Evolutionary conservation across 2,329 filamentous ascomycete species (phyloP).

Genomic region (Parastagonospora avenae): DNA sequence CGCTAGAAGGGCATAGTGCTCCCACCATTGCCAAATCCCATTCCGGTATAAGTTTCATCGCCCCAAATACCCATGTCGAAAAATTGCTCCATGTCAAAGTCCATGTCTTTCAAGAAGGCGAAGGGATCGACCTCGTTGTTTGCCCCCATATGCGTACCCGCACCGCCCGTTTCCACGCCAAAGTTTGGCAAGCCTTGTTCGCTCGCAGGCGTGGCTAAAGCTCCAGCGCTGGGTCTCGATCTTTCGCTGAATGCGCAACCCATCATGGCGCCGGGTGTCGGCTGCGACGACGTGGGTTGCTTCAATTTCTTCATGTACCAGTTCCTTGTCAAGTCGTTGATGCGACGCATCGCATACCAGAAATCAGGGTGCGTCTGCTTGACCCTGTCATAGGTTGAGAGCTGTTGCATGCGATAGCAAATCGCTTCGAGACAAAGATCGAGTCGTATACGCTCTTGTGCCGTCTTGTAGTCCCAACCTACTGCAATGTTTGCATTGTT

Average conservation of each 20-base stretch:
- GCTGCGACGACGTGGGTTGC: not conserved
- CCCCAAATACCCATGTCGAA: constrained; percentile 43
- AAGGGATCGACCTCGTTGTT: constrained; percentile 21
- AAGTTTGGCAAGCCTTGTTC: not conserved
- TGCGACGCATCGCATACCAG: constrained; percentile 37
- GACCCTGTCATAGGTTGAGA: constrained; percentile 29
- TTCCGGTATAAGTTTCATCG: constrained; percentile 29
- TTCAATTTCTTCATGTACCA: constrained; percentile 40
- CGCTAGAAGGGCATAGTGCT: not conserved
- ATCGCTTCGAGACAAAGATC: constrained; percentile 41
- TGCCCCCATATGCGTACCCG: constrained; percentile 3
- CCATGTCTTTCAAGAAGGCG: constrained; percentile 24
- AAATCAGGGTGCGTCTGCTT: constrained; percentile 36
- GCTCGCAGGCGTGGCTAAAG: constrained; percentile 5
- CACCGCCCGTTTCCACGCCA: not conserved
- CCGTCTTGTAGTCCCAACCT: constrained; percentile 40
- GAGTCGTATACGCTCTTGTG: constrained; percentile 37
- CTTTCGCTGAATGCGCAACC: not conserved
- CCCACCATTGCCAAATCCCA: constrained; percentile 27
- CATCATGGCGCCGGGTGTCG: constrained; percentile 7
- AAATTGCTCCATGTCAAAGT: constrained; percentile 43
- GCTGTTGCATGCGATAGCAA: constrained; percentile 40
- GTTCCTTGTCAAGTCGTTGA: constrained; percentile 32
- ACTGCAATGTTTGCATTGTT: constrained; percentile 23
- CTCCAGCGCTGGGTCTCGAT: constrained; percentile 10